These are phyloP conservation scores for Hypoxylon lienhwacheense DNA, from an alignment of 495 filamentous ascomycete species.

Conservation along the genomic window DNA sequence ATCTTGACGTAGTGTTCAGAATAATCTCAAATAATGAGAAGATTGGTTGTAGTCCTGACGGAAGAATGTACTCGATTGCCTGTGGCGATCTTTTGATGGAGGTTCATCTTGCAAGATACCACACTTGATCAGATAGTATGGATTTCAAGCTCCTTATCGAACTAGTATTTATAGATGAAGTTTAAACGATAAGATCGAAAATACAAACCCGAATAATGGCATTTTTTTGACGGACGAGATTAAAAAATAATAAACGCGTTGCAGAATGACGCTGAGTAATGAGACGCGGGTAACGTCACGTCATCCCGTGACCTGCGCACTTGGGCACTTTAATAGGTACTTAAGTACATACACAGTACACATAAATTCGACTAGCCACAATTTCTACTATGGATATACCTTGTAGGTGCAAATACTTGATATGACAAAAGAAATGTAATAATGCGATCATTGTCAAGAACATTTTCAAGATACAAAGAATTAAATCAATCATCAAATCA, in stretches of 20 bases:
- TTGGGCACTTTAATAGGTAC: background rate
- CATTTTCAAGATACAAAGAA: too few species aligned
- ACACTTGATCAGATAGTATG: too few species aligned
- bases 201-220: background rate
- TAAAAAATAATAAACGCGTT: conserved; percentile 15
- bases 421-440: too few species aligned
- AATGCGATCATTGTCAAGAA: too few species aligned
- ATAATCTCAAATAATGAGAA: conserved; percentile 6
- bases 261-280: conserved; percentile 15
- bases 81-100: conserved; percentile 26
- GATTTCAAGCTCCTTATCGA: too few species aligned
- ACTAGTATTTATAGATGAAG: too few species aligned
- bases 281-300: conserved; percentile 34
- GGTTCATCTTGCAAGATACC: conserved; percentile 33
- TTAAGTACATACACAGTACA: too few species aligned
- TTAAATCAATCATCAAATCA: too few species aligned
- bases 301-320: conserved; percentile 40
- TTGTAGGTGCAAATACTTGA: too few species aligned
- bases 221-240: conserved; percentile 3
- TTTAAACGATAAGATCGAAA: background rate
- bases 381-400: too few species aligned
- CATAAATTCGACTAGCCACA: too few species aligned
- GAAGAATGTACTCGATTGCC: conserved; percentile 23
- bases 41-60: background rate
- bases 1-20: conserved; percentile 51